phyloP scores from a whole-genome alignment of 192 early-diverging fungal species.

The Umbelopsis vinacea region DNA sequence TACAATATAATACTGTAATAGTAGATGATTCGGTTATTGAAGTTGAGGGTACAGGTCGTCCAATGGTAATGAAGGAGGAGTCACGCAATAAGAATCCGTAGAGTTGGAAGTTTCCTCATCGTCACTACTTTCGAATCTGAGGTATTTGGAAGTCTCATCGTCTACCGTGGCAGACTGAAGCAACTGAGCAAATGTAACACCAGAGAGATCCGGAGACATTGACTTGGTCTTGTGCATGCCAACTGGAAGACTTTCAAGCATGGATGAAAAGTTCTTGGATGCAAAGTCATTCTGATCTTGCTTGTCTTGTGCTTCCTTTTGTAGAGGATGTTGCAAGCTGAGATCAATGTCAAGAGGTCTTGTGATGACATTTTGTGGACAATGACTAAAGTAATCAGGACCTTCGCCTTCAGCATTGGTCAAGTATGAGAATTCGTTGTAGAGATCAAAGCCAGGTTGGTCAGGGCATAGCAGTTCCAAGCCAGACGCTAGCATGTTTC shows the following conservation, averaged over 20 bases:
- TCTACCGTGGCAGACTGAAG: constrained; percentile 12
- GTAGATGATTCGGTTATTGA: neutral
- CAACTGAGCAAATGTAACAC: constrained; percentile 3
- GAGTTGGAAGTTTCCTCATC: neutral
- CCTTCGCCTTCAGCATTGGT: neutral
- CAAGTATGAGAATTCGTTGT: neutral
- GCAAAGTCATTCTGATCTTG: constrained; percentile 3
- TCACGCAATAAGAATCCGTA: constrained; percentile 11
- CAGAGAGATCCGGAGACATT: constrained; percentile 7
- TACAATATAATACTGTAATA: neutral
- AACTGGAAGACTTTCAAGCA: neutral
- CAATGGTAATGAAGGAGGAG: constrained; percentile 11
- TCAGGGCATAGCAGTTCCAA: neutral
- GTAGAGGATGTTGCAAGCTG: constrained; percentile 12
- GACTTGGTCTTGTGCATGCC: neutral
- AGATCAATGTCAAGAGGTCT: constrained; percentile 15
- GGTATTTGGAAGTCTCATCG: constrained; percentile 16
- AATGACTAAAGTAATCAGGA: constrained; percentile 1
- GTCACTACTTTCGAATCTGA: constrained; percentile 18
- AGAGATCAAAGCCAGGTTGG: constrained; percentile 4
- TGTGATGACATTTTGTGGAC: neutral
- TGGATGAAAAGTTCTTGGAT: neutral
- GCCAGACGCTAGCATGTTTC: neutral
- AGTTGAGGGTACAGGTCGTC: constrained; percentile 21
- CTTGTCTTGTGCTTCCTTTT: neutral